phyloP scores from a whole-genome alignment of 2,329 filamentous ascomycete species.

The Amylocarpus encephaloides region DNA sequence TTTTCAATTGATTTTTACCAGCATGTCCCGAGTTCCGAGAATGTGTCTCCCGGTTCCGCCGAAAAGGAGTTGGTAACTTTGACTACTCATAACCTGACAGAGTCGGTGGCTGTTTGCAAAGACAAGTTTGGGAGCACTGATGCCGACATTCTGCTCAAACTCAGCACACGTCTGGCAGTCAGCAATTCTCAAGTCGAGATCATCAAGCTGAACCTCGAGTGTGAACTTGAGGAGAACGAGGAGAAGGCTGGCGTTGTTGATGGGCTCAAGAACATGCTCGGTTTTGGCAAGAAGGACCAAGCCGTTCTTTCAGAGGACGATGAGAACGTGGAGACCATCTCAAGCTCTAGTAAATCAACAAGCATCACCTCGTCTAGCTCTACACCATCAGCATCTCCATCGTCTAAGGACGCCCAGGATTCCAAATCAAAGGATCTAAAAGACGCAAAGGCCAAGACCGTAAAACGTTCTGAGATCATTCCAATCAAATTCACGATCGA shows the following conservation, averaged over 20 bases:
- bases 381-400: conserved; percentile 34
- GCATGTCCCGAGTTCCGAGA: conserved; percentile 46
- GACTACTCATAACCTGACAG: conserved; percentile 78
- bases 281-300: conserved; percentile 87
- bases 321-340: conserved; percentile 34
- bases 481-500: conserved; percentile 27
- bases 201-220: conserved; percentile 70
- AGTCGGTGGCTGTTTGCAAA: conserved; percentile 69
- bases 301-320: conserved; percentile 58
- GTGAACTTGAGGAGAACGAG: conserved; percentile 66
- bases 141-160: conserved; percentile 72
- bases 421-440: conserved; percentile 11
- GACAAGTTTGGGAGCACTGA: conserved; percentile 67
- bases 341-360: conserved; percentile 29
- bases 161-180: conserved; percentile 65
- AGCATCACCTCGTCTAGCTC: conserved; percentile 42
- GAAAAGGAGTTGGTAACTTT: conserved; percentile 61
- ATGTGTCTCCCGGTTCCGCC: conserved; percentile 35
- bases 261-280: conserved; percentile 92
- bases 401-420: conserved; percentile 18
- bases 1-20: conserved; percentile 78
- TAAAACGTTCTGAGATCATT: conserved; percentile 29
- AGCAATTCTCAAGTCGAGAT: conserved; percentile 78
- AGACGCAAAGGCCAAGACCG: conserved; percentile 18
- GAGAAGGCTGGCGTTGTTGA: conserved; percentile 81